A percentile compares a stretch with the other conserved stretches of the same genome.
Evolutionary conservation across 371 early-diverging fungal species (phyloP).

Genomic region (Mortierella sp.): DNA sequence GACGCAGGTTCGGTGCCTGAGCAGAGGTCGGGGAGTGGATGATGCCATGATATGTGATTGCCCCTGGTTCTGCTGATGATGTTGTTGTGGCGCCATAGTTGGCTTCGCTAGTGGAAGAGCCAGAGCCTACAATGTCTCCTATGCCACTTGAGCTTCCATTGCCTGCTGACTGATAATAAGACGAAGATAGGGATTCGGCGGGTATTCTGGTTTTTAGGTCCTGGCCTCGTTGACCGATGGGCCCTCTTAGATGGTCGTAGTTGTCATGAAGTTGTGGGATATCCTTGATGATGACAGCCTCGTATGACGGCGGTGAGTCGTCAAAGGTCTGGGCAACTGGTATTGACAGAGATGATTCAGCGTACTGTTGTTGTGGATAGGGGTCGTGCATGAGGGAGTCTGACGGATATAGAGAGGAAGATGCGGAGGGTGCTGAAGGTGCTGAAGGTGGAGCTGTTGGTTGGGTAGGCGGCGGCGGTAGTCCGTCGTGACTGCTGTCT

Average conservation of each 20-base stretch:
- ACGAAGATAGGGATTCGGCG: conserved; percentile 18
- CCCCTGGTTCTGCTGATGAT: no score
- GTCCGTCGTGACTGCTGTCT: background rate
- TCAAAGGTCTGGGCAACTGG: conserved; percentile 6
- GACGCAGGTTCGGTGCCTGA: conserved; percentile 13
- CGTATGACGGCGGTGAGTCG: conserved; percentile 50
- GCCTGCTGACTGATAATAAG: conserved; percentile 10
- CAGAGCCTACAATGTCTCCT: conserved; percentile 4
- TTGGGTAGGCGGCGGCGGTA: background rate
- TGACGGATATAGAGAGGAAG: background rate
- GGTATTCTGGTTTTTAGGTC: conserved; percentile 45
- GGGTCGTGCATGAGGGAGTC: background rate
- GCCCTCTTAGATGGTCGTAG: conserved; percentile 51
- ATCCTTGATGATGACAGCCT: conserved; percentile 34
- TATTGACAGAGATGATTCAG: background rate
- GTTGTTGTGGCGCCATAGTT: no score
- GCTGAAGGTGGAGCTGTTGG: background rate
- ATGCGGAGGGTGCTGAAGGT: background rate
- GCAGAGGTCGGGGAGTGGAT: conserved; percentile 11
- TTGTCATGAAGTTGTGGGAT: conserved; percentile 45
- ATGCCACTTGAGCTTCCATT: conserved; percentile 4
- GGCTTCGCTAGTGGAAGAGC: conserved; percentile 9
- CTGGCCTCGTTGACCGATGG: conserved; percentile 34
- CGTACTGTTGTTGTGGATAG: background rate
- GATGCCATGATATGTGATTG: background rate